Conservation (phyloP, 768 basidiomycete species). For the Hericium erinaceus region DNA sequence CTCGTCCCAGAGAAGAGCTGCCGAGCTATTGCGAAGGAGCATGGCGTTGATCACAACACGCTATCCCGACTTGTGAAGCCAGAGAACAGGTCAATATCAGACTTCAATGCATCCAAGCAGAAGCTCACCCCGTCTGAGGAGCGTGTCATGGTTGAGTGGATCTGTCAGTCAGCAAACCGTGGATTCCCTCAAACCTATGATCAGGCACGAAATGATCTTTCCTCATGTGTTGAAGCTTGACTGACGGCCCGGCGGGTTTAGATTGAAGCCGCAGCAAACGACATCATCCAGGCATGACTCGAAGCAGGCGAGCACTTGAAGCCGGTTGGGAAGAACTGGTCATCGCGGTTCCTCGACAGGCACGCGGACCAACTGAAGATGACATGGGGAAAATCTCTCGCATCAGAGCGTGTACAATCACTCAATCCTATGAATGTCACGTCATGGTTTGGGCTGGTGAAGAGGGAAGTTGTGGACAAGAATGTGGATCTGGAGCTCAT, state of each 20-base stretch:
- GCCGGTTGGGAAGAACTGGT: conserved; percentile 28
- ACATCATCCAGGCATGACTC: neutral
- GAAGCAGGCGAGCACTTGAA: conserved; percentile 3
- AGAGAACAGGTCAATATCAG: conserved; percentile 13
- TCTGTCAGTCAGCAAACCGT: conserved; percentile 19
- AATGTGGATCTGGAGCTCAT: conserved; percentile 16
- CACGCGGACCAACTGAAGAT: conserved; percentile 21
- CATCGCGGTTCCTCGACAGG: conserved; percentile 18
- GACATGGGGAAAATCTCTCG: conserved; percentile 26
- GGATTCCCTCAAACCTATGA: conserved; percentile 24
- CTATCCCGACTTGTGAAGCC: too few relatives aligned
- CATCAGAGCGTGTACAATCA: conserved; percentile 24
- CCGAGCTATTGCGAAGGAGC: too few relatives aligned
- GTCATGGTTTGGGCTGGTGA: conserved; percentile 26
- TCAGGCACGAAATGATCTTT: neutral
- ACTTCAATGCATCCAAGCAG: conserved; percentile 20
- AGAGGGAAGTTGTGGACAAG: conserved; percentile 10
- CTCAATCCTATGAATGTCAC: conserved; percentile 28
- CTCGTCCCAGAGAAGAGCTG: too few relatives aligned
- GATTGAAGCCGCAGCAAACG: conserved; percentile 15
- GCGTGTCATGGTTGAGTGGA: conserved; percentile 21
- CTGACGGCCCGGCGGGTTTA: conserved; percentile 24
- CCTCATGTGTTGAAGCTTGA: conserved; percentile 12
- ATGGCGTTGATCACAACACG: too few relatives aligned
- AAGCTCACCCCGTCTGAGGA: conserved; percentile 25